Conservation (phyloP, 2,329 filamentous ascomycete species). For the Verticillium albo-atrum region DNA sequence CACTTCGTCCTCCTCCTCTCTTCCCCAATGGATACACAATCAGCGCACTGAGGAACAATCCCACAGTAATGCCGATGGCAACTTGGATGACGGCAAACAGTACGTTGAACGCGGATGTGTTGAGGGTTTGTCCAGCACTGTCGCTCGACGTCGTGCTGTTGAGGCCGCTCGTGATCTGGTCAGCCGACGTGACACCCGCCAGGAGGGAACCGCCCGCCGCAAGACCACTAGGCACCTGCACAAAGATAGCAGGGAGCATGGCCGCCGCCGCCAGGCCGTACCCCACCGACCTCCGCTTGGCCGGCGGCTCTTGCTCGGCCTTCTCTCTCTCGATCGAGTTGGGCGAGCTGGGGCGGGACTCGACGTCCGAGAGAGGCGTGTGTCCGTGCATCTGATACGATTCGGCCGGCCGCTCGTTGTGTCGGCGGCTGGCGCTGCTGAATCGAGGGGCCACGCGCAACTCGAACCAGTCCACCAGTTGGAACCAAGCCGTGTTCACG, state of each 20-base stretch:
- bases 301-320: constrained; percentile 21
- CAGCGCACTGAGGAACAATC: constrained; percentile 51
- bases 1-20: constrained; percentile 52
- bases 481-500: constrained; percentile 49
- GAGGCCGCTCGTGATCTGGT: constrained; percentile 40
- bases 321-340: constrained; percentile 1
- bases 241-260: constrained; percentile 83
- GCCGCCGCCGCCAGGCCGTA: constrained; percentile 80
- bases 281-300: constrained; percentile 38
- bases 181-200: constrained; percentile 51
- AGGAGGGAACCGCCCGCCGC: constrained; percentile 56
- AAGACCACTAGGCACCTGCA: constrained; percentile 60
- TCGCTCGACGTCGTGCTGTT: constrained; percentile 26
- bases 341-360: constrained; percentile 8
- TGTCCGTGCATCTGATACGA: constrained; percentile 10
- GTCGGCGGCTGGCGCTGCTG: constrained; percentile 19
- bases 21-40: constrained; percentile 55
- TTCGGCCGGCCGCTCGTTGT: constrained; percentile 16
- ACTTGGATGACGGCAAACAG: constrained; percentile 56
- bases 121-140: constrained; percentile 20
- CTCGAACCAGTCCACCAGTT: constrained; percentile 46
- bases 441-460: constrained; percentile 34
- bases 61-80: constrained; percentile 58
- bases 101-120: constrained; percentile 47
- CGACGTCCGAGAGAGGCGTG: constrained; percentile 1